phyloP scores from a whole-genome alignment of 305 asterid species.

The Rubia balearica region DNA sequence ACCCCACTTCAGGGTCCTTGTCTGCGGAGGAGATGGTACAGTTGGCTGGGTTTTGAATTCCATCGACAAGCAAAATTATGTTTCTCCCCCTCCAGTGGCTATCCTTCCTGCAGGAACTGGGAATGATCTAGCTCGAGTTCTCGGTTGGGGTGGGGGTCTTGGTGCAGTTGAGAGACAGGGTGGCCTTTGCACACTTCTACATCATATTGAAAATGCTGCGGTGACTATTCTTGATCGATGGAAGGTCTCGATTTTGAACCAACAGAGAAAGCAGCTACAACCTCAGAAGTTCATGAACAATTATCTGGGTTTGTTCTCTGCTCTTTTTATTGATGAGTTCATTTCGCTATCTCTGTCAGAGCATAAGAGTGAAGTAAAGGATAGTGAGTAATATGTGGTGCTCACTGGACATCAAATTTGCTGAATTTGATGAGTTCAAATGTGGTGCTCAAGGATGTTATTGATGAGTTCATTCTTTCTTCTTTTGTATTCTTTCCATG shows the following conservation, averaged over 20 bases:
- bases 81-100: conserved; percentile 98
- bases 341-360: neutral
- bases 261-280: conserved; percentile 57
- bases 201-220: conserved; percentile 95
- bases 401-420: neutral
- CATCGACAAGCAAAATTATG: conserved; percentile 78
- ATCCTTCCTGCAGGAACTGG: conserved; percentile 99
- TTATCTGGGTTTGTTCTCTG: conserved; percentile 66
- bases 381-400: neutral
- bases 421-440: neutral
- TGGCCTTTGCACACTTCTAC: conserved; percentile 76
- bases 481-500: neutral
- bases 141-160: conserved; percentile 93
- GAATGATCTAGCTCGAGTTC: conserved; percentile 96
- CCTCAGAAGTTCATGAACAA: conserved; percentile 78
- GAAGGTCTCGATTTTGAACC: conserved; percentile 66
- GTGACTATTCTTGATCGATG: conserved; percentile 97
- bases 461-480: neutral
- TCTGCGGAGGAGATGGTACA: conserved; percentile 98
- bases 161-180: conserved; percentile 99
- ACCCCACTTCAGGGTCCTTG: conserved; percentile 85
- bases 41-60: conserved; percentile 93
- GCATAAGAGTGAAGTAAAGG: neutral
- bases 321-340: conserved; percentile 5
- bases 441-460: too few relatives aligned